Percentiles rank a stretch among this genome's conserved stretches.
Evolutionary conservation across 164 flowering plant genomes (phyloP).

Genomic region (Brasenia schreberi): DNA sequence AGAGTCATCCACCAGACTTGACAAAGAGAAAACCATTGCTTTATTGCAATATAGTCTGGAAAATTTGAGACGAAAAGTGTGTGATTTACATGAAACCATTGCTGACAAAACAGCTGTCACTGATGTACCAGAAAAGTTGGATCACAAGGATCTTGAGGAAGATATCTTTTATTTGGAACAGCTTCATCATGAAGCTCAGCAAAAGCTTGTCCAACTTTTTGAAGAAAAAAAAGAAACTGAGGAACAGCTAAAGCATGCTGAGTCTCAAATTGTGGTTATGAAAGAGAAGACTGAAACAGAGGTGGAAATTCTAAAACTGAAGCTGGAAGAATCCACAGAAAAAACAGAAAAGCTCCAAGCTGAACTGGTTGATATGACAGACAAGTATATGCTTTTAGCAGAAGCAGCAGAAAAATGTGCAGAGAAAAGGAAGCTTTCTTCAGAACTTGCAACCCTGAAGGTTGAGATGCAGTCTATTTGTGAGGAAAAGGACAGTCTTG

Average conservation of each 20-base stretch:
- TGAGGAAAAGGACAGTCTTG: slow-evolving; percentile 27
- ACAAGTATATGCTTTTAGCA: slow-evolving; percentile 24
- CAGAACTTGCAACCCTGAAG: slow-evolving; percentile 38
- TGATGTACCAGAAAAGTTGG: slow-evolving; percentile 1
- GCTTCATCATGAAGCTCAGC: slow-evolving; percentile 27
- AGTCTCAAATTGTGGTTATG: slow-evolving; percentile 28
- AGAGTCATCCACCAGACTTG: slow-evolving; percentile 20
- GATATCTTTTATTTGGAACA: slow-evolving; percentile 31
- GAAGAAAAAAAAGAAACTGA: slow-evolving; percentile 11
- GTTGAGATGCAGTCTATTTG: slow-evolving; percentile 37
- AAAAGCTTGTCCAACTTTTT: slow-evolving; percentile 22
- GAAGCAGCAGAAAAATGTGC: slow-evolving; percentile 42
- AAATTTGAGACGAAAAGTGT: slow-evolving; percentile 20
- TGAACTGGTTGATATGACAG: slow-evolving; percentile 33
- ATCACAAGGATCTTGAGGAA: slow-evolving; percentile 16
- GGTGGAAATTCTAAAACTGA: slow-evolving; percentile 20
- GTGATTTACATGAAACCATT: slow-evolving; percentile 15
- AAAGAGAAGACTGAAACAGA: slow-evolving; percentile 37
- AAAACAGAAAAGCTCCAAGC: slow-evolving; percentile 44
- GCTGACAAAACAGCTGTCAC: slow-evolving; percentile 7
- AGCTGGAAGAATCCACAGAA: slow-evolving; percentile 27
- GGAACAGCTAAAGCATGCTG: slow-evolving; percentile 22
- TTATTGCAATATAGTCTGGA: slow-evolving; percentile 33
- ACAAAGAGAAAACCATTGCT: slow-evolving; percentile 30
- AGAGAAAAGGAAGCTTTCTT: slow-evolving; percentile 23